Percentiles rank a stretch among this genome's conserved stretches.
Evolutionary conservation across 1,284 basidiomycete species (phyloP).

Genomic region (Pyrrhoderma lamaoense): DNA sequence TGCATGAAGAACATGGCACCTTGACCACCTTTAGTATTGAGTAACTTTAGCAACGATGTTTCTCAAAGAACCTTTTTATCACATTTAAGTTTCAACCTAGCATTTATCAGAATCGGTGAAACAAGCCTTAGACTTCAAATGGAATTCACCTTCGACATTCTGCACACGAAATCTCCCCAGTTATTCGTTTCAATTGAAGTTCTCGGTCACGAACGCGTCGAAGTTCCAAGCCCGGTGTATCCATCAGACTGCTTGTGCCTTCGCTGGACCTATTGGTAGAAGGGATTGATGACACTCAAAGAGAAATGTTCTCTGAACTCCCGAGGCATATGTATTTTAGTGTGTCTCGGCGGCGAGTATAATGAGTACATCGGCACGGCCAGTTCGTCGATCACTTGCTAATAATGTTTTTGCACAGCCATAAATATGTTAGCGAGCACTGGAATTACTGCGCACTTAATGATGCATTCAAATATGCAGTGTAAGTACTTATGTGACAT

Average conservation of each 20-base stretch:
- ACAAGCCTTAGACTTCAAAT: neutral
- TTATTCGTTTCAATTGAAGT: constrained; percentile 7
- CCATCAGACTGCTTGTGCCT: neutral
- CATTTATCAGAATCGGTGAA: neutral
- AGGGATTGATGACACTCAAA: too few species aligned
- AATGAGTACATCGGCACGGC: too few species aligned
- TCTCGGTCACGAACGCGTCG: constrained; percentile 5
- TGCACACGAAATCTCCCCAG: constrained; percentile 15
- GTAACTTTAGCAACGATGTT: neutral
- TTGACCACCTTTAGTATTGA: neutral
- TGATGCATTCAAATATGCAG: too few species aligned
- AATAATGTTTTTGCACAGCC: too few species aligned
- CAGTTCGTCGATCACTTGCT: too few species aligned
- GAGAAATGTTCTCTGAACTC: too few species aligned
- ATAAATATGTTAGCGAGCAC: too few species aligned
- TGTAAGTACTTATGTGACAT: too few species aligned
- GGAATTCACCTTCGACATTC: constrained; percentile 13
- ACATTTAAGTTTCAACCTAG: constrained; percentile 14
- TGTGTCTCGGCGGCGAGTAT: too few species aligned
- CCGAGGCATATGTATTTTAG: too few species aligned
- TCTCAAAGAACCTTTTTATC: constrained; percentile 12
- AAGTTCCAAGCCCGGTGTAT: constrained; percentile 1
- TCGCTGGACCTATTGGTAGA: too few species aligned
- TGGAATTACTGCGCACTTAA: neutral
- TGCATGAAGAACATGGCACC: constrained; percentile 13